phyloP scores from a whole-genome alignment of 2,329 filamentous ascomycete species.

The Lasiodiplodia hormozganensis region DNA sequence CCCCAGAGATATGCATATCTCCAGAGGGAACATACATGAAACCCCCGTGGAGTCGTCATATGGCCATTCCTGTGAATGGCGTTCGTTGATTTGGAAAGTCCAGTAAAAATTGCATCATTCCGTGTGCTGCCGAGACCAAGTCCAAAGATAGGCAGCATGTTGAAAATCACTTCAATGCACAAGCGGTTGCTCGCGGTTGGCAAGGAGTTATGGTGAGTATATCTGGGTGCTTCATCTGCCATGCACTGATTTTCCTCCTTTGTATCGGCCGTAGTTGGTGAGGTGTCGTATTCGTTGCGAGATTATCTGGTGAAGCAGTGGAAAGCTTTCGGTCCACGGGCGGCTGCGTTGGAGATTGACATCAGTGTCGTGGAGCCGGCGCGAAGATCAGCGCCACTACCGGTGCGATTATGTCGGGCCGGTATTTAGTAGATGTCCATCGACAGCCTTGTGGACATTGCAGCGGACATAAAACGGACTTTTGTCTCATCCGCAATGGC shows the following conservation, averaged over 20 bases:
- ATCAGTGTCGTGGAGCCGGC: neutral
- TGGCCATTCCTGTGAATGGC: neutral
- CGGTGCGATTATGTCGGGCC: neutral
- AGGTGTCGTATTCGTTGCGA: neutral
- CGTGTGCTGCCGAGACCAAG: neutral
- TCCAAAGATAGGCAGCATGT: neutral
- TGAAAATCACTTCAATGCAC: neutral
- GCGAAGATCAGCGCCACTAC: conserved; percentile 6
- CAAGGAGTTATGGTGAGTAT: neutral
- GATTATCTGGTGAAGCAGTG: neutral
- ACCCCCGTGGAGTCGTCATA: neutral
- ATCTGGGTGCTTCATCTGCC: neutral
- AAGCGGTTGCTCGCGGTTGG: neutral
- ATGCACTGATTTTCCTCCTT: neutral
- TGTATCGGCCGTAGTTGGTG: neutral
- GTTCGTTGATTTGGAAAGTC: neutral
- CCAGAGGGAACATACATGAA: neutral
- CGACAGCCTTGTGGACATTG: neutral
- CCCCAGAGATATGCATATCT: neutral
- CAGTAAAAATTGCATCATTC: neutral
- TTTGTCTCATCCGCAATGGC: neutral
- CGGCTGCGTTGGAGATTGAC: neutral
- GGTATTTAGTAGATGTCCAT: neutral
- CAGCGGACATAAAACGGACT: conserved; percentile 6
- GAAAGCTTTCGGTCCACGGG: neutral